These are phyloP conservation scores for Suhomyces canberraensis DNA, from an alignment of 805 yeast genomes.

Conservation along the genomic window DNA sequence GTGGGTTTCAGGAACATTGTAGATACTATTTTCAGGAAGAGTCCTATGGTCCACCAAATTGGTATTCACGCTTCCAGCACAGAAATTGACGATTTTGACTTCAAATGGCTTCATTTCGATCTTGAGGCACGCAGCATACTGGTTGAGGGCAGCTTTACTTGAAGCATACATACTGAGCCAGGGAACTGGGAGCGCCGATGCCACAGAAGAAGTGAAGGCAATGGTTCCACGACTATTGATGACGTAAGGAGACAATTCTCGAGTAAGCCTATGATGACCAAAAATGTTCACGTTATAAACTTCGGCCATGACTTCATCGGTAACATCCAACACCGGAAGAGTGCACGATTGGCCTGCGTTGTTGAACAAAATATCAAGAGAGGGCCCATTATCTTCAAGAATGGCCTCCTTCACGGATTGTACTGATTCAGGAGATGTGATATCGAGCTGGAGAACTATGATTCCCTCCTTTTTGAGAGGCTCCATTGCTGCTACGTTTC, in stretches of 20 bases:
- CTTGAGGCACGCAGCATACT: conserved; percentile 59
- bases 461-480: conserved; percentile 46
- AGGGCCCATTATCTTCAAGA: conserved; percentile 38
- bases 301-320: conserved; percentile 48
- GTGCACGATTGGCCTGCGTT: conserved; percentile 79
- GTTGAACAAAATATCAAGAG: conserved; percentile 58
- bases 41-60: conserved; percentile 65
- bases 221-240: conserved; percentile 67
- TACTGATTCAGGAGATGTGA: conserved; percentile 50
- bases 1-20: conserved; percentile 47
- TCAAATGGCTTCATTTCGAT: conserved; percentile 70
- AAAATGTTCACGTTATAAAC: conserved; percentile 65
- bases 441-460: conserved; percentile 52
- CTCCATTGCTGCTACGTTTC: conserved; percentile 61
- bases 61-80: conserved; percentile 76
- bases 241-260: conserved; percentile 53
- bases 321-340: conserved; percentile 64
- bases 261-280: conserved; percentile 62
- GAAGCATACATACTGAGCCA: conserved; percentile 65
- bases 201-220: conserved; percentile 70
- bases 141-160: conserved; percentile 73
- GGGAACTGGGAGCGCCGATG: conserved; percentile 68
- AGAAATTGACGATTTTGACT: conserved; percentile 63
- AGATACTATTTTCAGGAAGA: conserved; percentile 53
- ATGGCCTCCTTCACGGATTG: conserved; percentile 40